These are phyloP conservation scores for Brassica juncea DNA, from an alignment of 345 rosid species.

Conservation along the genomic window DNA sequence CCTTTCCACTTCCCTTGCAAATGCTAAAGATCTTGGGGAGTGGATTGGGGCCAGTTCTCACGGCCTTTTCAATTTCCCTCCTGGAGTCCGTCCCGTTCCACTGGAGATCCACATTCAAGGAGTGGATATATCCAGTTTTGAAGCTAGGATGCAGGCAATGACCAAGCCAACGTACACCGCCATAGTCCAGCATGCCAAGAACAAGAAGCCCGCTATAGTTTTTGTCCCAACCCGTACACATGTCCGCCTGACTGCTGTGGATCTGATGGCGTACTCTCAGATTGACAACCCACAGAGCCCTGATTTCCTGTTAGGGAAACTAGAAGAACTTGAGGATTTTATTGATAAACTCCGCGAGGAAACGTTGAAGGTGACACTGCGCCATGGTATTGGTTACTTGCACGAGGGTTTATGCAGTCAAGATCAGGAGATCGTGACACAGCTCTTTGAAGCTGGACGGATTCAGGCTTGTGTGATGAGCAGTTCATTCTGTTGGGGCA, in stretches of 20 bases:
- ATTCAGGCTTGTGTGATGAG: constrained; percentile 96
- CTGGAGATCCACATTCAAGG: constrained; percentile 93
- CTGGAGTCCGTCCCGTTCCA: constrained; percentile 93
- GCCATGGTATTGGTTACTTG: constrained; percentile 81
- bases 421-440: constrained; percentile 83
- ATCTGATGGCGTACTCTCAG: constrained; percentile 83
- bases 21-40: constrained; percentile 96
- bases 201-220: constrained; percentile 75
- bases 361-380: constrained; percentile 66
- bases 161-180: constrained; percentile 86
- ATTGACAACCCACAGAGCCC: constrained; percentile 58
- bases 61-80: constrained; percentile 90
- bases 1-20: constrained; percentile 91
- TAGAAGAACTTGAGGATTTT: constrained; percentile 65
- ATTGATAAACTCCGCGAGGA: constrained; percentile 58
- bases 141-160: constrained; percentile 98
- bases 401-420: constrained; percentile 81
- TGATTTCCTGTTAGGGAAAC: constrained; percentile 53
- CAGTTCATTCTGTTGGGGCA: constrained; percentile 89
- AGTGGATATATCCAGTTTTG: constrained; percentile 82
- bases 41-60: constrained; percentile 96
- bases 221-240: constrained; percentile 94
- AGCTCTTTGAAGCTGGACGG: constrained; percentile 81
- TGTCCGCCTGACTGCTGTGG: constrained; percentile 82
- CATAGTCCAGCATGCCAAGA: constrained; percentile 78